Evolutionary conservation across 2,329 filamentous ascomycete genomes (phyloP), one percentile per base, ranked within the genome.

Genomic region (Pseudogymnoascus sp.): DNA sequence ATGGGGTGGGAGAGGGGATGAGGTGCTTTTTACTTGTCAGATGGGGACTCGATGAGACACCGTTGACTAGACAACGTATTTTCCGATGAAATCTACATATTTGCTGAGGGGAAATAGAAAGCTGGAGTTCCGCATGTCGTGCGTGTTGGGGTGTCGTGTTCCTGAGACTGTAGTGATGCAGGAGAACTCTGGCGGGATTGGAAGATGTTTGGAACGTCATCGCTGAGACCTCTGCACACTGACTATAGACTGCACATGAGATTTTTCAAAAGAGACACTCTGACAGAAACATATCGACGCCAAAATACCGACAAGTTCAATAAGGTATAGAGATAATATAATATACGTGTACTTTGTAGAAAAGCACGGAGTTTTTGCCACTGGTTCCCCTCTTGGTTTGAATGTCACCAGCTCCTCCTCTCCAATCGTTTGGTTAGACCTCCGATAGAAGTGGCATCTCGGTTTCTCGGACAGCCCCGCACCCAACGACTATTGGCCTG

Each of bases 21-120:
- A 60, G 22, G 28, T 39, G 62, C 38, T 39, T 55, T 35, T 58
- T 33, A 55, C 45, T 30, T 55, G 25, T 55, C 45, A 58, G 63
- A 55, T 60, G 42, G 62, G 39, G 64, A 63, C 66, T 62, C 60
- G 58, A 66, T 65, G 45, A 19, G 60, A 38, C 19, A 33, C 5
- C 55, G 42, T 55, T 30, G 49, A 42, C 52, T 23, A 16, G 35
- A 19, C 22, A 30, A 55, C 45, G 45, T 55, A 55, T 55, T 55
- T 52, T 55, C 45, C 8, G 28, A 55, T 55, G 45, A 55, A 55
- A 33, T 55, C 25, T 55, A 55, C 25, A 55, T 55, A 55, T 33
- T 55, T 55, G 45, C 45, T 33, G 25, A 19, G 45, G 25, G 25
- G 25, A 52, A 33, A 30, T 52, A 30, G 8, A 52, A 30, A 30